Evolutionary conservation across 2,329 filamentous ascomycete genomes (phyloP).

Genomic region (Neofusicoccum parvum): DNA sequence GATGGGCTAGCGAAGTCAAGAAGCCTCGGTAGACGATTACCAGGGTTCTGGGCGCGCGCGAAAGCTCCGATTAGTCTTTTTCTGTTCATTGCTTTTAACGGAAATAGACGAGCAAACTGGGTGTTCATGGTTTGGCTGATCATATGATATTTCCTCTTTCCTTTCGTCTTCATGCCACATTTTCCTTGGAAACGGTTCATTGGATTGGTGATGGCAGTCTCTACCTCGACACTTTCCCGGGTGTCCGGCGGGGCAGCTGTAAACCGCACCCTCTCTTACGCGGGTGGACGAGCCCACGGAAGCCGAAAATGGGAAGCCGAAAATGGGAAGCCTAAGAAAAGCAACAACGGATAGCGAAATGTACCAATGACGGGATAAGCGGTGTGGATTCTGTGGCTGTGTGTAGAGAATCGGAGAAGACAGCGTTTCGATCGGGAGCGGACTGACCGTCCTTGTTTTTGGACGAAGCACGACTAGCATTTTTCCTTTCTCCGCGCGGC

Average conservation of each 20-base stretch:
- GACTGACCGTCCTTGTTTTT: too few relatives aligned
- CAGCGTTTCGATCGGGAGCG: neutral
- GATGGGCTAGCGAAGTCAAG: slow-evolving; percentile 82
- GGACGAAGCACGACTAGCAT: too few relatives aligned
- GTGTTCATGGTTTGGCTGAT: slow-evolving; percentile 19
- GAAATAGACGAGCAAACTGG: slow-evolving; percentile 22
- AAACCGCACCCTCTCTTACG: neutral
- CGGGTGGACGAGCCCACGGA: neutral
- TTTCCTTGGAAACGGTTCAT: neutral
- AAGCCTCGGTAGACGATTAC: slow-evolving; percentile 50
- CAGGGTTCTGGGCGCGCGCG: neutral
- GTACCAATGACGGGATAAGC: neutral
- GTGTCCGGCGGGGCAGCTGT: neutral
- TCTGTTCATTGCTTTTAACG: slow-evolving; percentile 9
- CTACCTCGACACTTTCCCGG: neutral
- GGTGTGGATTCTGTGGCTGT: neutral
- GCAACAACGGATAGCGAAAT: neutral
- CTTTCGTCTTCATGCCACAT: slow-evolving; percentile 7
- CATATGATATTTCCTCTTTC: slow-evolving; percentile 17
- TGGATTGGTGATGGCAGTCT: slow-evolving; percentile 6
- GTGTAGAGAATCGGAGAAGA: neutral
- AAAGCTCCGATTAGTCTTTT: slow-evolving; percentile 18
- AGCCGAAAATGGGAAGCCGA: neutral
- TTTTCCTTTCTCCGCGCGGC: too few relatives aligned
- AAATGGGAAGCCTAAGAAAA: neutral